Conservation (phyloP, 768 basidiomycete genomes). For the Lentinula raphanica region DNA sequence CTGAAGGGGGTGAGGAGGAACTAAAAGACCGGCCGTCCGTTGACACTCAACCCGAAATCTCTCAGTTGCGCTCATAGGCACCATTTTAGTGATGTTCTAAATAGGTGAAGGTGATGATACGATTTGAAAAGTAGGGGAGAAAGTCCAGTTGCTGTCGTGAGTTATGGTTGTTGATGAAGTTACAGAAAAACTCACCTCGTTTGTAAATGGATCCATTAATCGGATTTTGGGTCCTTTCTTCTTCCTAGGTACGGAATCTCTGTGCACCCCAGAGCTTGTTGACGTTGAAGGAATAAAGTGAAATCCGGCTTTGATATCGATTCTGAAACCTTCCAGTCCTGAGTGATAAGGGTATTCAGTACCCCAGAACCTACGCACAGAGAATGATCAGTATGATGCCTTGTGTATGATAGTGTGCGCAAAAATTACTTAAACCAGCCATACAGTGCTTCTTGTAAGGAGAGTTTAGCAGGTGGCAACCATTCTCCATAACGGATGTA, state of each 20-base stretch:
- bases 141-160: not conserved
- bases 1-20: not conserved
- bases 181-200: not conserved
- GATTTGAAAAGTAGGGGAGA: not conserved
- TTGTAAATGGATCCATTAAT: not conserved
- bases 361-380: not conserved
- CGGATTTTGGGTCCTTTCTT: not conserved
- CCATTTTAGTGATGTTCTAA: not conserved
- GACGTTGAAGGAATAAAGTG: not conserved
- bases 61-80: not conserved
- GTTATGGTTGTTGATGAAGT: too few relatives aligned
- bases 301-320: not conserved
- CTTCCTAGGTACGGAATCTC: not conserved
- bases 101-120: not conserved
- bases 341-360: not conserved
- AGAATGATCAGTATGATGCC: not conserved
- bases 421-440: not conserved
- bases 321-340: too few relatives aligned
- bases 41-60: not conserved
- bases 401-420: not conserved
- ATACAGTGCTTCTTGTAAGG: not conserved
- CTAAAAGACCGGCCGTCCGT: not conserved
- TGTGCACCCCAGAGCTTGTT: not conserved
- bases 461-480: not conserved
- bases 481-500: not conserved